Base-by-base conservation (phyloP, 441 rosid species). In the Populus tomentosa region DNA sequence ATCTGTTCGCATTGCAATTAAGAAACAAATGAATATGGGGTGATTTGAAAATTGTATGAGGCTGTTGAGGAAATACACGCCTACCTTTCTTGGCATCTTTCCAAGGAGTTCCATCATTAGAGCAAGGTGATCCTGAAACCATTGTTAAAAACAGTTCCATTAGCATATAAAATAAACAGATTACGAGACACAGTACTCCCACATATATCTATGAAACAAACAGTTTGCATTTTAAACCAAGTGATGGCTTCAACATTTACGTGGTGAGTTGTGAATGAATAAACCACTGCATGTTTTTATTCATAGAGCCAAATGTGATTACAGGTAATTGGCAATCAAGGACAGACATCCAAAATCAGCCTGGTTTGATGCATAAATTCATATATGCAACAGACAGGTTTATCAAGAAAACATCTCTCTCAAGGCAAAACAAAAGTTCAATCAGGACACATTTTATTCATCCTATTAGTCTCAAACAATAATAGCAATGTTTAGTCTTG, bases 61-160 rank as follows among this genome's bases (percentile, higher is more conserved):
- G 62, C 18, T 28, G 30, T 69, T 66, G 67, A 21, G 26, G 67
- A 42, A 75, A 28, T 28, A 35, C 72, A 35, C 74, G 33, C 69
- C 64, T 78, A 94, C 98, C 97, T 94, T 95, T 78, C 89, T 82
- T 42, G 99, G 98, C 90, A 95, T 95, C 87, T 95, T 95, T 69
- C 99, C 98, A 35, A 95, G 88, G 67, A 95, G 93, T 82, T 95
- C 99, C 98, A 95, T 95, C 98, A 91, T 94, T 11, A 89, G 88
- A 63, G 99, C 99, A 69, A 95, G 96, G 81, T 94, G 99, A 81
- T 95, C 99, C 99, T 95, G 88, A 76, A 87, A 85, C 84, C 88
- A 78, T 83, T 50, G 72, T 64, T 77, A 80, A 5, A 28, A 70
- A 80, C 7, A 65, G 42, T 40, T 75, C 64, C 69, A 81, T 80